Evolutionary conservation across 83 land plant genomes (phyloP), one percentile per base, ranked within the genome.

Genomic region (Isoetes engelmannii): DNA sequence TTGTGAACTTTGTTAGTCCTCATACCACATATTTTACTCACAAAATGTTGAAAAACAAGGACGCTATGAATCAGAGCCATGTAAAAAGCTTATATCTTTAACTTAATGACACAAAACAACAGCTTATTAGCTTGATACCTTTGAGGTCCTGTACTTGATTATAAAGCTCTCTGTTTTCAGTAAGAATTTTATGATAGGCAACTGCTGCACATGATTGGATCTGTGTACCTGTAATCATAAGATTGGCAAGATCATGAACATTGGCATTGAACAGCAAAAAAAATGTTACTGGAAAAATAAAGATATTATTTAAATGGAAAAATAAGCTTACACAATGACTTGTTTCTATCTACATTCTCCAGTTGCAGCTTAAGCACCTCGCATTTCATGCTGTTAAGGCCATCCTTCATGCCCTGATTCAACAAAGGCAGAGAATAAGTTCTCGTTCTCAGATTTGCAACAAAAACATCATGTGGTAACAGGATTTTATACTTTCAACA

Each of bases 121-220:
- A 0, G 37, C 37, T 28, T 28, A 28, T 28, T 28, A 28, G 37
- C 62, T 59, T 9, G 18, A 18, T 64, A 64, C 67, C 67, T 44
- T 64, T 64, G 42, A 64, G 41, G 17, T 64, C 67, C 17, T 64
- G 67, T 9, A 64, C 67, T 44, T 64, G 47, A 44, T 64, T 64
- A 44, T 64, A 64, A 9, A 64, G 67, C 67, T 9, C 45, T 13
- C 67, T 44, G 41, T 64, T 64, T 3, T 64, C 67, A 37, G 54
- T 47, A 64, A 64, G 3, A 9, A 64, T 47, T 7, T 64, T 41
- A 47, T 64, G 67, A 41, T 64, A 64, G 15, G 47, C 67, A 41
- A 12, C n/a, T 37, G 67, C 67, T 9, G 67, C 67, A 8, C 13
- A 44, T 7, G 67, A 13, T 64, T 41, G 47, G 13, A 44, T 44